Conservation (phyloP, 164 flowering plant genomes). For the Stephania japonica region DNA sequence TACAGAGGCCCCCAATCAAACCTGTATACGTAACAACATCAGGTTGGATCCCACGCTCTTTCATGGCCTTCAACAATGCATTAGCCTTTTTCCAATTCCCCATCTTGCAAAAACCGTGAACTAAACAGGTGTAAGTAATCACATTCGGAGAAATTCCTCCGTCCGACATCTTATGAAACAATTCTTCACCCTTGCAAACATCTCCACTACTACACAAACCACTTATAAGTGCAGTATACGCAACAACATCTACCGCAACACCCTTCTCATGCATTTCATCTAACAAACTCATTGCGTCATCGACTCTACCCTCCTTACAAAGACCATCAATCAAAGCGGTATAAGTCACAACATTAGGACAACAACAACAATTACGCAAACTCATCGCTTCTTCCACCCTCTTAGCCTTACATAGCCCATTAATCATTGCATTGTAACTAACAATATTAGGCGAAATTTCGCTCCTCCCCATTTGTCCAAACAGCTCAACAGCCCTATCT, state of each 20-base stretch:
- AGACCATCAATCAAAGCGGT: constrained; percentile 42
- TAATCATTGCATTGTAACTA: constrained; percentile 50
- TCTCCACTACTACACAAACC: constrained; percentile 44
- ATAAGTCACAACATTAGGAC: constrained; percentile 41
- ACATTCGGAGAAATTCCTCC: constrained; percentile 44
- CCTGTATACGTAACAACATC: constrained; percentile 45
- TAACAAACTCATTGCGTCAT: constrained; percentile 39
- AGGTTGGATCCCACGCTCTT: constrained; percentile 37
- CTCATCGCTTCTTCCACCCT: constrained; percentile 37
- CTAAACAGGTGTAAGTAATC: constrained; percentile 39
- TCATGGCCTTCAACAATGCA: constrained; percentile 41
- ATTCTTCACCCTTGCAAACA: constrained; percentile 21
- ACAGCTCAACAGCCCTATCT: constrained; percentile 36
- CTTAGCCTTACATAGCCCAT: constrained; percentile 52
- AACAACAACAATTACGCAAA: constrained; percentile 47
- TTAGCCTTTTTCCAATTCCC: constrained; percentile 50
- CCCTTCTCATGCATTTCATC: constrained; percentile 50
- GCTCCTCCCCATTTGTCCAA: constrained; percentile 27
- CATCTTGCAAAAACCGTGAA: constrained; percentile 36
- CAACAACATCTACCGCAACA: constrained; percentile 34
- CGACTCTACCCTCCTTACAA: constrained; percentile 44
- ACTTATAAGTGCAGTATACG: constrained; percentile 39
- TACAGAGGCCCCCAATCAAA: constrained; percentile 57
- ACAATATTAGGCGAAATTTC: constrained; percentile 32
- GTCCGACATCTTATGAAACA: constrained; percentile 39